Conservation (phyloP, 2,329 filamentous ascomycete genomes). For the Claviceps sp. region DNA sequence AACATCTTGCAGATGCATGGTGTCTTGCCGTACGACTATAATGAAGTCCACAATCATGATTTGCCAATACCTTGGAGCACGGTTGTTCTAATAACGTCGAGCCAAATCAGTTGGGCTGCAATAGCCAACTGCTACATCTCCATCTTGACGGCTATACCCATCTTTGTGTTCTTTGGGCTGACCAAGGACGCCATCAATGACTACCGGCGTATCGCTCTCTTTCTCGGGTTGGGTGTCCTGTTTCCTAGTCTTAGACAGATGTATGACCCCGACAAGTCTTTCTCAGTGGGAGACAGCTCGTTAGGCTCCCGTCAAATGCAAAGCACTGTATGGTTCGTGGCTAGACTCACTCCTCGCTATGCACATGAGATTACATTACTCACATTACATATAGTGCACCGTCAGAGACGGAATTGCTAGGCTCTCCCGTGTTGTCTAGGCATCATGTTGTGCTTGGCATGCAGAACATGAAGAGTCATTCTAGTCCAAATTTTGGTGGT, state of each 20-base stretch:
- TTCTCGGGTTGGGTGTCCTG: slow-evolving; percentile 27
- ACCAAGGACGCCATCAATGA: slow-evolving; percentile 38
- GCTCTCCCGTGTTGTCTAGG: slow-evolving; percentile 10
- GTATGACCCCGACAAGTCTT: slow-evolving; percentile 22
- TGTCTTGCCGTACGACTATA: slow-evolving; percentile 26
- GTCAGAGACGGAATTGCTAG: slow-evolving; percentile 2
- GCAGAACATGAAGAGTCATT: slow-evolving; percentile 6
- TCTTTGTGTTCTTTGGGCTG: slow-evolving; percentile 42
- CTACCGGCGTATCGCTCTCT: slow-evolving; percentile 29
- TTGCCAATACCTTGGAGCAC: slow-evolving; percentile 30
- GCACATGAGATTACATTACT: slow-evolving; percentile 4
- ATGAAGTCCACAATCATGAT: slow-evolving; percentile 24
- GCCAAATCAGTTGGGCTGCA: slow-evolving; percentile 22
- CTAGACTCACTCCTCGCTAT: neutral
- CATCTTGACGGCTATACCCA: slow-evolving; percentile 31
- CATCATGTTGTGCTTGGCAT: slow-evolving; percentile 9
- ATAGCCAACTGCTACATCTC: slow-evolving; percentile 36
- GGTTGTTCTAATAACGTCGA: slow-evolving; percentile 31
- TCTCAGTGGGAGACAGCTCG: slow-evolving; percentile 8
- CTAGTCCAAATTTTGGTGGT: slow-evolving; percentile 5
- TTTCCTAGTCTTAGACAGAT: slow-evolving; percentile 28
- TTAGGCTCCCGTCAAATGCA: slow-evolving; percentile 11
- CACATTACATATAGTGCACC: neutral
- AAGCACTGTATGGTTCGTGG: slow-evolving; percentile 10
- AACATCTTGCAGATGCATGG: slow-evolving; percentile 24